phyloP scores from a whole-genome alignment of 805 yeast genomes.

The Kurtzmaniella fragi region DNA sequence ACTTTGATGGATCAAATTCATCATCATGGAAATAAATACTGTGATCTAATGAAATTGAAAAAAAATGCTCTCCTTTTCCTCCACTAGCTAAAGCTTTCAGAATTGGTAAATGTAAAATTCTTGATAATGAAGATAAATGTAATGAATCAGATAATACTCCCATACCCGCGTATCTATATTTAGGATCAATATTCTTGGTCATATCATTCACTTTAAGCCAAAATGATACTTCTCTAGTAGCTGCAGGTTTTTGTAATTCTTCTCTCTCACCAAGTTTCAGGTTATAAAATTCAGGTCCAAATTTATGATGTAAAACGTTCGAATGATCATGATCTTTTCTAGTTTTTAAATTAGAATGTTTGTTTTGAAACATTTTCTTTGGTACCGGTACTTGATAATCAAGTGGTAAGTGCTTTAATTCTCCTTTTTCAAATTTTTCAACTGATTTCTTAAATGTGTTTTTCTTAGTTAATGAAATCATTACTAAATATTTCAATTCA shows the following conservation, averaged over 20 bases:
- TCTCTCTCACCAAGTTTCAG: slow-evolving; percentile 13
- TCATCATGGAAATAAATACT: slow-evolving; percentile 32
- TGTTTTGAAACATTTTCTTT: slow-evolving; percentile 16
- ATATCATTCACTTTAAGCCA: slow-evolving; percentile 24
- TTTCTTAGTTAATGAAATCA: slow-evolving; percentile 30
- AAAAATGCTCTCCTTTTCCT: slow-evolving; percentile 21
- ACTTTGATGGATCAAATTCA: slow-evolving; percentile 26
- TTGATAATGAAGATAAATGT: slow-evolving; percentile 22
- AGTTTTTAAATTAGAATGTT: slow-evolving; percentile 12
- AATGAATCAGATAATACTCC: slow-evolving; percentile 31
- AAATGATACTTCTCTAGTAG: slow-evolving; percentile 28
- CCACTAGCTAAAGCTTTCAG: slow-evolving; percentile 13
- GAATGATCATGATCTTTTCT: slow-evolving; percentile 12
- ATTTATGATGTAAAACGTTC: slow-evolving; percentile 17
- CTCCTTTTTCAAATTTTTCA: slow-evolving; percentile 11
- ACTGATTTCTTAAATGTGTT: slow-evolving; percentile 17
- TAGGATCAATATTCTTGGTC: slow-evolving; percentile 3
- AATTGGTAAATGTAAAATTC: slow-evolving; percentile 24
- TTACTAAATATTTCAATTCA: slow-evolving; percentile 25
- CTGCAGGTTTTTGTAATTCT: slow-evolving; percentile 19
- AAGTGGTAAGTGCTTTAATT: slow-evolving; percentile 22
- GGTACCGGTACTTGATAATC: slow-evolving; percentile 23
- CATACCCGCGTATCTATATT: slow-evolving; percentile 24
- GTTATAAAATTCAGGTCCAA: slow-evolving; percentile 22
- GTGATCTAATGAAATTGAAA: slow-evolving; percentile 30